Base-by-base conservation (phyloP, 805 yeast genomes). In the Candida berthetii region DNA sequence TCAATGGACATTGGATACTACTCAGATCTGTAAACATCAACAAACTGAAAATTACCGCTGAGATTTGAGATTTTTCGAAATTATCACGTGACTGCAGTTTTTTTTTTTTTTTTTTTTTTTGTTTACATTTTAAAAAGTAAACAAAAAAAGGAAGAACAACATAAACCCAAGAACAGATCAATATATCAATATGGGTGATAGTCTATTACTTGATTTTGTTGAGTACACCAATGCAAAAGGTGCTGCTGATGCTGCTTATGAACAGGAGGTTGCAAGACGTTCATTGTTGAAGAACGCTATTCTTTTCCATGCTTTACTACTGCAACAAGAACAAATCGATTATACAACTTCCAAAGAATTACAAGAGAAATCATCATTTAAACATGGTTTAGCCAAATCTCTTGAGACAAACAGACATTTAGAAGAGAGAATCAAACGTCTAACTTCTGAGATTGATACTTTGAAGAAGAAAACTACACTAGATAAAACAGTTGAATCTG, bases 381-480 rank as follows among this genome's bases (percentile, higher is more conserved):
- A 53, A 28, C 53, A 48, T n/a, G 58, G 49, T 18, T 13, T 53
- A 7, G 24, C 40, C 2, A 55, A 50, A 35, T 7, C 41, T 1
- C 47, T 42, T 15, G 53, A 51, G 31, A 58, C 51, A 43, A 54
- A 48, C 45, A 49, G 48, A 37, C 41, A 51, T 2, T 27, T 48
- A 19, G 60, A 54, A 35, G 48, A 37, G 35, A 54, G 48, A 31
- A 36, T 52, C 5, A 41, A 49, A 3, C 38, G 39, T 2, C 38
- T 50, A 28, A 36, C 37, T 3, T 29, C 39, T 13, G 60, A 58
- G 15, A 45, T 57, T 40, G 51, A 52, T 22, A 46, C 47, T 38
- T 32, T 56, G 51, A 57, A 53, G 48, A 54, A 54, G 44, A 53
- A 50, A 38, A 28, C 47, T 1, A 16, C 48, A 11, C 40, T 40